Evolutionary conservation across 768 basidiomycete genomes (phyloP), one percentile per base, ranked within the genome.

Genomic region (Lentinula lateritia): DNA sequence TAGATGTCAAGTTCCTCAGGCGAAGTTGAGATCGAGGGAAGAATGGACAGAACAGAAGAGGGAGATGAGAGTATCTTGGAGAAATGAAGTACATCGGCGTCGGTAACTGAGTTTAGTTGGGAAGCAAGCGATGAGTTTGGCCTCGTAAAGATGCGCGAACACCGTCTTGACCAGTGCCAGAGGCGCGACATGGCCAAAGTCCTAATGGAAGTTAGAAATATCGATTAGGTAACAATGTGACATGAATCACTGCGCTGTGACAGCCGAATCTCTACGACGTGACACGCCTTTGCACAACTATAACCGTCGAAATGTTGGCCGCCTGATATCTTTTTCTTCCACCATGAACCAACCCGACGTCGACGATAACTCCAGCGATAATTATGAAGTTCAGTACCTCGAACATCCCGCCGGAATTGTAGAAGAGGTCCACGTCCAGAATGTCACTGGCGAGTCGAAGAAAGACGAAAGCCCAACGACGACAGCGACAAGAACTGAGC

Each of bases 1-100:
- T 83, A 96, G 2, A 76, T 79, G 3, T 80, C 79, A 34, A 98
- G 83, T 64, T 97, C 95, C 10, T 85, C 78, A 7, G 77, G 42
- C n/a, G 83, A 61, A 16, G 74, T 66, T 7, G 80, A 72, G 48
- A 64, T 64, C 13, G 89, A 81, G 28, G 83, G 68, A 2, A 90
- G 78, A 7, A 89, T 88, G 18, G 91, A 87, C 15, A 93, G 75
- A 58, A 93, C 83, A 36, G 88, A 81, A 5, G 82, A 76, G 0
- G 80, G 59, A 34, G 58, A 73, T 0, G 88, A 78, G 6, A 93
- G 82, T 58, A 92, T 77, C 58, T 77, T 76, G n/a, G 84, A 68
- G 70, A 93, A 89, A 69, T 90, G 83, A 6, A 79, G 80, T 54
- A 92, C 67, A 69, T 93, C 90, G 5, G 82, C 71, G 38, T 77